Percentiles rank a stretch among this genome's conserved stretches.
These are phyloP conservation scores for Colletotrichum sp. DNA, from an alignment of 2,329 filamentous ascomycete genomes.

Conservation along the genomic window DNA sequence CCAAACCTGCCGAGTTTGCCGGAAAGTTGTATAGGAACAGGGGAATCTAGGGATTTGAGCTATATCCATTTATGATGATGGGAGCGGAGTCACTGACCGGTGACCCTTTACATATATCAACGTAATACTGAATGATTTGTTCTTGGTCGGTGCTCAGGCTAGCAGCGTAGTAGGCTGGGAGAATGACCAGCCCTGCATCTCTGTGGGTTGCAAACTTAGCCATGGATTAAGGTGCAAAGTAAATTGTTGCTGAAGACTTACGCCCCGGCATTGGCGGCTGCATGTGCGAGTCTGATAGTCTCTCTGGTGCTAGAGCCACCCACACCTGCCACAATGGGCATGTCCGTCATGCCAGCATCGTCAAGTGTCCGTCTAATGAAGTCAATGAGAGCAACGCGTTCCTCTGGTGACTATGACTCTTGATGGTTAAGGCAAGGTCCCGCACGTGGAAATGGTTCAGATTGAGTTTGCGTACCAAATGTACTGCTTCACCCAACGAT, in stretches of 20 bases:
- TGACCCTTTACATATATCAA: background rate
- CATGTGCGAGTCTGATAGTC: background rate
- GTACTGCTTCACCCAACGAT: background rate
- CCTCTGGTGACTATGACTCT: background rate
- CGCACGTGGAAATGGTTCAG: background rate
- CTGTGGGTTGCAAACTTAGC: background rate
- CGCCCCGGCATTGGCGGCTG: background rate
- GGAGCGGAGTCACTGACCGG: background rate
- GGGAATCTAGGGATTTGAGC: background rate
- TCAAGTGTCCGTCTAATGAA: background rate
- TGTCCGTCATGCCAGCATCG: background rate
- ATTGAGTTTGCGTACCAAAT: background rate
- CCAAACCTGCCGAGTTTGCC: background rate
- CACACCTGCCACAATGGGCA: background rate
- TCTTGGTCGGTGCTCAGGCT: background rate
- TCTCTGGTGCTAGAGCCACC: background rate
- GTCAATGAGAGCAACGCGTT: background rate
- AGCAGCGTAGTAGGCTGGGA: background rate
- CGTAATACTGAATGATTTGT: background rate
- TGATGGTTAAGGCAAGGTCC: background rate
- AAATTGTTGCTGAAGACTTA: background rate
- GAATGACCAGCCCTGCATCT: background rate
- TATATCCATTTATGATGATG: background rate
- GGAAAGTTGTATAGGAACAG: background rate
- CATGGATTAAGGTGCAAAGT: background rate